Evolutionary conservation across 768 basidiomycete genomes (phyloP).

Genomic region (Rhizopogon vesiculosus): DNA sequence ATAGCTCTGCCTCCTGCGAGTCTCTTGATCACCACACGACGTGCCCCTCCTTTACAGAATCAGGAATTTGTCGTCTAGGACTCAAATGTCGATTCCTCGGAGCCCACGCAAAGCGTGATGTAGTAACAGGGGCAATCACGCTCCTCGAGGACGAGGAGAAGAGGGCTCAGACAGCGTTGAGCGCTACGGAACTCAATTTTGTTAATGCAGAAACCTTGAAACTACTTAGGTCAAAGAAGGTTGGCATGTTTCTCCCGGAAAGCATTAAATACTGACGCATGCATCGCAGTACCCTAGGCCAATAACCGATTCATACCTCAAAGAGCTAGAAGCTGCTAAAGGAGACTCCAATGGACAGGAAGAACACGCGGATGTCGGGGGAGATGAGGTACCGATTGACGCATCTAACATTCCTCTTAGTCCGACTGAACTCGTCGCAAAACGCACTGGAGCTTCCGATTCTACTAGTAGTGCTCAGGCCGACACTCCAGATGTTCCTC

Average conservation of each 20-base stretch:
- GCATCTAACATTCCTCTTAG: neutral
- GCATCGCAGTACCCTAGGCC: conserved; percentile 57
- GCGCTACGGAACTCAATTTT: conserved; percentile 67
- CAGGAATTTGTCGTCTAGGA: conserved; percentile 40
- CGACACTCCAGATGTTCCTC: conserved; percentile 66
- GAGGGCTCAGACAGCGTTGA: conserved; percentile 41
- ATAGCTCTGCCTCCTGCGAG: neutral
- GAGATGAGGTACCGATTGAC: conserved; percentile 1
- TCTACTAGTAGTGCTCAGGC: conserved; percentile 28
- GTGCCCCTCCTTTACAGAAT: conserved; percentile 24
- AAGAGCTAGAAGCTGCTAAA: conserved; percentile 40
- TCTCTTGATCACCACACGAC: conserved; percentile 19
- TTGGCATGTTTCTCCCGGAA: conserved; percentile 19
- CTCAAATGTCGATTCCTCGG: conserved; percentile 91
- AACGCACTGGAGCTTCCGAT: conserved; percentile 32
- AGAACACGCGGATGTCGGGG: conserved; percentile 5
- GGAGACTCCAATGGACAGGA: conserved; percentile 11
- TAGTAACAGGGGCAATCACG: conserved; percentile 38
- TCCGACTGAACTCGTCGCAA: conserved; percentile 19
- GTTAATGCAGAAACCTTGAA: conserved; percentile 54
- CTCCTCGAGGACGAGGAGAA: conserved; percentile 56
- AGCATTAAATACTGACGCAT: neutral
- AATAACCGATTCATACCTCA: conserved; percentile 56
- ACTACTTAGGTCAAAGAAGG: conserved; percentile 65
- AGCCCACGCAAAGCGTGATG: conserved; percentile 56